These are phyloP conservation scores for Kodamaea arcana DNA, from an alignment of 1,139 yeast species.

Conservation along the genomic window DNA sequence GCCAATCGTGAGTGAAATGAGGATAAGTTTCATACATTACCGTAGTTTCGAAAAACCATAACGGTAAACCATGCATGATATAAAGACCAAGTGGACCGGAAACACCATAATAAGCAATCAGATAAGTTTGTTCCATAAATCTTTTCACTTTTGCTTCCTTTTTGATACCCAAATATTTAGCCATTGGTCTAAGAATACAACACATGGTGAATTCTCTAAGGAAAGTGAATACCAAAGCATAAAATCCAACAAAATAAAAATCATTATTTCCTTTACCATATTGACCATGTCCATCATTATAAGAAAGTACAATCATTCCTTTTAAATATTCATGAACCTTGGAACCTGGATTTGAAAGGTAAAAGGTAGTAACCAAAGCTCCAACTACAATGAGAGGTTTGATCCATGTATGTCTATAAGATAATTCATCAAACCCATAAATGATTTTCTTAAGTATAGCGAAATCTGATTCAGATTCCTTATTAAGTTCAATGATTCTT, in stretches of 20 bases:
- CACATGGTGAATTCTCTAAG: slow-evolving; percentile 91
- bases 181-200: slow-evolving; percentile 68
- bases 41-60: slow-evolving; percentile 86
- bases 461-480: slow-evolving; percentile 28
- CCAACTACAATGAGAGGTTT: slow-evolving; percentile 54
- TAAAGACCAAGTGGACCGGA: slow-evolving; percentile 86
- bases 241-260: slow-evolving; percentile 70
- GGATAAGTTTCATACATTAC: slow-evolving; percentile 81
- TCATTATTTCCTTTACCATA: slow-evolving; percentile 90
- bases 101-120: slow-evolving; percentile 73
- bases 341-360: slow-evolving; percentile 49
- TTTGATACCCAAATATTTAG: slow-evolving; percentile 48
- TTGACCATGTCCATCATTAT: slow-evolving; percentile 51
- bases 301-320: slow-evolving; percentile 65
- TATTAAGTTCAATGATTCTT: slow-evolving; percentile 29
- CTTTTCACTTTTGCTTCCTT: slow-evolving; percentile 63
- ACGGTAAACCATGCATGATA: slow-evolving; percentile 77
- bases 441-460: slow-evolving; percentile 49
- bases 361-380: slow-evolving; percentile 35
- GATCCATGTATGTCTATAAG: slow-evolving; percentile 77
- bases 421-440: slow-evolving; percentile 55
- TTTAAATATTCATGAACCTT: slow-evolving; percentile 54
- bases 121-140: slow-evolving; percentile 90
- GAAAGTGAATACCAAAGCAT: slow-evolving; percentile 85
- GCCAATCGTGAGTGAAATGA: slow-evolving; percentile 67